Base-by-base conservation (phyloP, 2,329 filamentous ascomycete genomes). In the Alternaria consortialis region DNA sequence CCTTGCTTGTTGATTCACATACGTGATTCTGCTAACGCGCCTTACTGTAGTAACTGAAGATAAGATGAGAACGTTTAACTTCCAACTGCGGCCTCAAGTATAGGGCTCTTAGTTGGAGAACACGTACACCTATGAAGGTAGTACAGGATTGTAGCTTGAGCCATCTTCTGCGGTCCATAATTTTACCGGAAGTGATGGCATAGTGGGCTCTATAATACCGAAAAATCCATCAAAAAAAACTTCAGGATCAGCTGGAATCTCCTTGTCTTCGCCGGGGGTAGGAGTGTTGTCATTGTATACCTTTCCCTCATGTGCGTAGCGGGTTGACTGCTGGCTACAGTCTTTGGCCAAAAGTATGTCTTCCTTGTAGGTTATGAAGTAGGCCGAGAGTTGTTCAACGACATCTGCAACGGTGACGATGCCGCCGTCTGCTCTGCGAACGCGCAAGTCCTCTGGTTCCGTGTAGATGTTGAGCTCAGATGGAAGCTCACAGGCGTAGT, bases 301-400 rank as follows among this genome's bases (percentile, higher is more conserved):
- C 39, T 9, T 7, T 20, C 9, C 7, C 9, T 1, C 39, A 20
- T 20, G 20, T 20, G 20, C 5, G 8, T 20, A 9, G 17, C 17
- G 2, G 3, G 5, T 7, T 0, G 0, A 9, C 39, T 11, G 20
- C 20, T 13, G 2, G 2, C 1, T 12, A 12, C 13, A 42, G 17
- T 9, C 39, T 42, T 42, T 42, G 3, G 17, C 39, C 39, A 4
- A 20, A 1, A 42, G 39, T 4, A 42, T 42, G 39, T 42, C 39
- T 23, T 42, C 17, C 4, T 42, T 42, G 39, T 42, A 20, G 7
- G 39, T 42, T 9, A 13, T 2, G 0, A 42, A 42, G 39, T 42
- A 42, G 0, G 0, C 39, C 4, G 17, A 42, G 12, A 42, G 9
- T 42, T 42, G 39, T 12, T 42, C 9, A 12, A 42, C 17, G 23